These are phyloP conservation scores for Beauveria sp. DNA, from an alignment of 2,329 filamentous ascomycete species.

Conservation along the genomic window DNA sequence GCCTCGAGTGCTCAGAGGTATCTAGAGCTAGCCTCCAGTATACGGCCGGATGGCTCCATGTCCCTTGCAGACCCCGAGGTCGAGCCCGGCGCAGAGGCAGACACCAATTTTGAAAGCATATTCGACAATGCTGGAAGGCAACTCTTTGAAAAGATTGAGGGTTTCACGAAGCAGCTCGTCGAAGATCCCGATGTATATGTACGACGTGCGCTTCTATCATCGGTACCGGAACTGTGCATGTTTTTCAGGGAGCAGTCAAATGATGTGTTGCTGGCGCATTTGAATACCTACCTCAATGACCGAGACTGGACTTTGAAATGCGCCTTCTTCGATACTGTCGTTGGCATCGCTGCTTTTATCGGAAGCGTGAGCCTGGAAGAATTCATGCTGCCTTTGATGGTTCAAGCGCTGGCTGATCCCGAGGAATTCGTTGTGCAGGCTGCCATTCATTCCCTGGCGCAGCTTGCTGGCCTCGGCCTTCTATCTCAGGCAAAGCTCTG, in stretches of 20 bases:
- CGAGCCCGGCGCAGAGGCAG: slow-evolving; percentile 61
- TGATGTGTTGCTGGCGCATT: slow-evolving; percentile 89
- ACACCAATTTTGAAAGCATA: slow-evolving; percentile 68
- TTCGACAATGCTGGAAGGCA: slow-evolving; percentile 84
- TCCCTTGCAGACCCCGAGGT: slow-evolving; percentile 70
- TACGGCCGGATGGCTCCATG: slow-evolving; percentile 76
- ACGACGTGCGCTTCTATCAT: slow-evolving; percentile 81
- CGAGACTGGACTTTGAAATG: slow-evolving; percentile 95
- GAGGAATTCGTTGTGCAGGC: slow-evolving; percentile 93
- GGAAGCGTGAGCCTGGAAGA: slow-evolving; percentile 86
- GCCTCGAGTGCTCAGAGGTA: slow-evolving; percentile 80
- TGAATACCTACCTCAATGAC: slow-evolving; percentile 96
- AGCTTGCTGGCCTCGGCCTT: slow-evolving; percentile 80
- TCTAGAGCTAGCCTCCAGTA: slow-evolving; percentile 81
- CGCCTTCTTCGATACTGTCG: slow-evolving; percentile 91
- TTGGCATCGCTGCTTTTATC: slow-evolving; percentile 85
- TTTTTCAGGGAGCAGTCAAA: slow-evolving; percentile 93
- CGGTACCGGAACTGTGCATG: slow-evolving; percentile 84
- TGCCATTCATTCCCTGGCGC: slow-evolving; percentile 78
- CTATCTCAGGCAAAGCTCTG: slow-evolving; percentile 78
- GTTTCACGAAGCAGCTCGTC: slow-evolving; percentile 80
- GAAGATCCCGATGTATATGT: slow-evolving; percentile 83
- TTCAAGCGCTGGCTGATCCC: slow-evolving; percentile 84
- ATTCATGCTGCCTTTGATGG: slow-evolving; percentile 91
- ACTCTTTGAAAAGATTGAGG: slow-evolving; percentile 75